A percentile compares a stretch with the other conserved stretches of the same genome.
Evolutionary conservation across 2,329 filamentous ascomycete genomes (phyloP).

Genomic region (Fusarium sp.): DNA sequence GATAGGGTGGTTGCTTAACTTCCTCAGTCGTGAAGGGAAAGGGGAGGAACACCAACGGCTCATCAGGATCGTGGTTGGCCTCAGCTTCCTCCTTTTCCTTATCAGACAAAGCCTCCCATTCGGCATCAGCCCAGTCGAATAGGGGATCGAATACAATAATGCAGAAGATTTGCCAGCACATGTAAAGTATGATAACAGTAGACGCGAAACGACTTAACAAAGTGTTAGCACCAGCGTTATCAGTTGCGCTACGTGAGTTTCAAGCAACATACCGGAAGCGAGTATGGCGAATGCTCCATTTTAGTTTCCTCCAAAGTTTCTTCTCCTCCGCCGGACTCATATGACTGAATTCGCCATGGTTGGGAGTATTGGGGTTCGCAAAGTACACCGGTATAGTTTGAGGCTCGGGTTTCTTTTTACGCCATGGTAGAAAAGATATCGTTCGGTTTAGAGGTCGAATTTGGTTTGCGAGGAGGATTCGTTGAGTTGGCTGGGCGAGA

Average conservation of each 20-base stretch:
- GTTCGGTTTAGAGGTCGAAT: conserved; percentile 39
- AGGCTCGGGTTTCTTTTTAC: conserved; percentile 35
- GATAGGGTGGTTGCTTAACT: conserved; percentile 63
- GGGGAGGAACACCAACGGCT: conserved; percentile 66
- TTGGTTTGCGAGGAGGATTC: conserved; percentile 38
- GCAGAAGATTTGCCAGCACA: conserved; percentile 58
- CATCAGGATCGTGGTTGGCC: conserved; percentile 56
- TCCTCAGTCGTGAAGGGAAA: conserved; percentile 68
- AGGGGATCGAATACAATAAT: conserved; percentile 60
- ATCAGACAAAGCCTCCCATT: conserved; percentile 56
- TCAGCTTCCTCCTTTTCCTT: conserved; percentile 57
- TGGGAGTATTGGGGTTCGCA: conserved; percentile 23
- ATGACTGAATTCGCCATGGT: background rate
- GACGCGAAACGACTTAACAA: conserved; percentile 46
- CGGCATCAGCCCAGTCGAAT: conserved; percentile 55
- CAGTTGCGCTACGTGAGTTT: background rate
- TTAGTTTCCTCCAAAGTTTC: conserved; percentile 38
- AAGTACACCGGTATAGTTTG: conserved; percentile 51
- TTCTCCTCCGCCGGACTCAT: conserved; percentile 19
- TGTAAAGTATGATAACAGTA: conserved; percentile 49
- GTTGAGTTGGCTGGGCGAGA: conserved; percentile 31
- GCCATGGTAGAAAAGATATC: conserved; percentile 52
- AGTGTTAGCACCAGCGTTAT: conserved; percentile 19
- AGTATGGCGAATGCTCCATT: conserved; percentile 21
- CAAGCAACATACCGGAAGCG: conserved; percentile 46